Evolutionary conservation across 2,329 filamentous ascomycete genomes (phyloP), one percentile per base, ranked within the genome.

Genomic region (Triangularia setosa): DNA sequence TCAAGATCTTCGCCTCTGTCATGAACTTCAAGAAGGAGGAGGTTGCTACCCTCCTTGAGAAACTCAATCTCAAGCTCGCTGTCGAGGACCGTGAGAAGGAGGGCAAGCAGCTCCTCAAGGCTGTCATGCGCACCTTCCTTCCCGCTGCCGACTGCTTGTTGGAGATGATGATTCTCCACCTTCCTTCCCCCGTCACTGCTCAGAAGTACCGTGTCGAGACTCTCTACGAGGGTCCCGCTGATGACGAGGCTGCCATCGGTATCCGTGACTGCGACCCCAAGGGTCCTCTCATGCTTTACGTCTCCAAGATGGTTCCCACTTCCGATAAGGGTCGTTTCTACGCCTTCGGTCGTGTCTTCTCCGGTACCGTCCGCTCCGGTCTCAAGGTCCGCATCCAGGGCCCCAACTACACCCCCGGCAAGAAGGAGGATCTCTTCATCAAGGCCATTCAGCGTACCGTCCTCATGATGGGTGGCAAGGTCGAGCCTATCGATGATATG

Each of bases 281-380:
- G 86, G 95, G 87, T 80, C 92, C 94, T 76, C 95, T 99, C 82
- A 99, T 99, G 95, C 87, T 98, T 74, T 99, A 99, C 91, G 93
- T 99, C 81, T 99, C 95, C 81, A 99, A 99, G 92, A 99, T 99
- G 95, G 95, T 99, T 78, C 95, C 95, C 76, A 99, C 95, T 74
- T 96, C 93, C 75, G 95, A 99, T 79, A 98, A 97, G 90, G 95
- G 95, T 83, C 94, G 95, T 84, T 99, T 99, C 92, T 99, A 97
- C 85, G 95, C 95, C 80, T 99, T 99, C 85, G 95, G 95, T 84
- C 95, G 95, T 96, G 95, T 99, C 84, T 99, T 98, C 88, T 86
- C 95, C 74, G 95, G 95, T 91, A 98, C 93, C 79, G 95, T 97
- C 85, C 87, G 87, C 77, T 98, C 95, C 73, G 95, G 95, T 85